Percentiles rank a stretch among this genome's conserved stretches.
These are phyloP conservation scores for Peniophora sp. DNA, from an alignment of 1,284 basidiomycete genomes.

Conservation along the genomic window DNA sequence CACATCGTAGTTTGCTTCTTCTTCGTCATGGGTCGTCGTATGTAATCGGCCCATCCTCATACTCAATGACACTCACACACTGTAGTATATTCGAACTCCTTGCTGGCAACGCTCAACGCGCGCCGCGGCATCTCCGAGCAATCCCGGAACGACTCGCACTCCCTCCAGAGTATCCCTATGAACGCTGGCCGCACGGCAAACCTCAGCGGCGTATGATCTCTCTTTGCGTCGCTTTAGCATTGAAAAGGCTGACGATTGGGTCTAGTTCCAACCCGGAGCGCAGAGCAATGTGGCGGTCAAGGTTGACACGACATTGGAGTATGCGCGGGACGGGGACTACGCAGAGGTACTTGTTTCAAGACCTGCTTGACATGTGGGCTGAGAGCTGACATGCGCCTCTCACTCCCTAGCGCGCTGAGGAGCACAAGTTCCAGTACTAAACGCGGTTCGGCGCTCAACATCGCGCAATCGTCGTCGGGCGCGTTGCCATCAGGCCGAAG, in stretches of 20 bases:
- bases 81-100: constrained; percentile 46
- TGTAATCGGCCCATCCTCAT: constrained; percentile 11
- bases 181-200: constrained; percentile 5
- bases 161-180: constrained; percentile 29
- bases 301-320: constrained; percentile 44
- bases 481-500: too few relatives aligned
- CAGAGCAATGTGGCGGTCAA: constrained; percentile 29
- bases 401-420: too few relatives aligned
- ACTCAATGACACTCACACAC: constrained; percentile 21
- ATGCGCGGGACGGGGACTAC: constrained; percentile 19
- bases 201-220: background rate
- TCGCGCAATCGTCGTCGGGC: too few relatives aligned
- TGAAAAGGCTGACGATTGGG: background rate
- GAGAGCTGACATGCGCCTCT: too few relatives aligned
- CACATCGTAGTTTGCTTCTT: constrained; percentile 52
- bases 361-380: too few relatives aligned
- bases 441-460: too few relatives aligned
- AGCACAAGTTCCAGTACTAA: too few relatives aligned
- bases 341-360: background rate
- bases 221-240: background rate
- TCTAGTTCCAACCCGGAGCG: constrained; percentile 14
- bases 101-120: constrained; percentile 48
- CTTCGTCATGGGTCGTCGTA: constrained; percentile 46
- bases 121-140: constrained; percentile 38
- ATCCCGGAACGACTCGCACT: constrained; percentile 35